These are phyloP conservation scores for Ceriops decandra DNA, from an alignment of 345 rosid species.

Conservation along the genomic window DNA sequence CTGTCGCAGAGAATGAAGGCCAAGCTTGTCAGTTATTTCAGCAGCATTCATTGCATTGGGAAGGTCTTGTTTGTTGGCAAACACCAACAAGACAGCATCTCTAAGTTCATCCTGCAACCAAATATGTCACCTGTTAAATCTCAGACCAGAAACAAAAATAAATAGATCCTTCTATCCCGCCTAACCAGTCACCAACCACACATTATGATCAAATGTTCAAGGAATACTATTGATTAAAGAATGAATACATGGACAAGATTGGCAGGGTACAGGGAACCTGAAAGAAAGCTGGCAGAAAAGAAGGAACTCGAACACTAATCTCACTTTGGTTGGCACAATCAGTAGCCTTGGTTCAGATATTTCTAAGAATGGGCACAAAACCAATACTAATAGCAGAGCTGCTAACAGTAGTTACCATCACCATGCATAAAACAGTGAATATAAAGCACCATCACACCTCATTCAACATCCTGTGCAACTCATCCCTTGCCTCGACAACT, in stretches of 20 bases:
- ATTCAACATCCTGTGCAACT: slow-evolving; percentile 1
- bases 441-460: background rate
- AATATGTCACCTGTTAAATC: background rate
- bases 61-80: background rate
- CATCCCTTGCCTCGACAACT: slow-evolving; percentile 1
- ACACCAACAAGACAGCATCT: background rate
- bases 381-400: background rate
- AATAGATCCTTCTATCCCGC: background rate
- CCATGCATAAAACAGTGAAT: background rate
- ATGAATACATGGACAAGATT: background rate
- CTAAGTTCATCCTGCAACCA: background rate
- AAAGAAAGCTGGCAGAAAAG: background rate
- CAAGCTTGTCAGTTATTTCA: background rate
- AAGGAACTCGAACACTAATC: background rate
- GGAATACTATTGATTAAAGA: background rate
- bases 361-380: too few relatives aligned
- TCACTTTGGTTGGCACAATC: background rate
- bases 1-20: background rate
- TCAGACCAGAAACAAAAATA: background rate
- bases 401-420: too few relatives aligned
- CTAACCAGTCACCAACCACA: background rate
- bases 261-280: background rate
- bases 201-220: too few relatives aligned
- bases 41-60: background rate
- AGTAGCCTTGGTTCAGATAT: too few relatives aligned